phyloP scores from a whole-genome alignment of 495 filamentous ascomycete genomes.

The Daldinia decipiens region DNA sequence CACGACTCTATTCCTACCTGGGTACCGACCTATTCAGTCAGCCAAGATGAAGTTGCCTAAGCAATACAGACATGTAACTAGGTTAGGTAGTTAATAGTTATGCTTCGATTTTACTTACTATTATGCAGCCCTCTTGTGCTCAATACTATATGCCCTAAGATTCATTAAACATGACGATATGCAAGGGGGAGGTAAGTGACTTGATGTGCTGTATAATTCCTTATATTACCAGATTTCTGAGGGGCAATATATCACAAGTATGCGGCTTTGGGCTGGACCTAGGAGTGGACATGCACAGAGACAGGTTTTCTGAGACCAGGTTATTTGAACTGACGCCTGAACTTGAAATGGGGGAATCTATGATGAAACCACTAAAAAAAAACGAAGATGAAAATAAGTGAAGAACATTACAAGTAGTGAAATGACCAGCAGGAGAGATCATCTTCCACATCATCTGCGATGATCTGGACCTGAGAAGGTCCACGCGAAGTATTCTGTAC shows the following conservation, averaged over 20 bases:
- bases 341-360: conserved; percentile 51
- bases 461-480: conserved; percentile 38
- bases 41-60: neutral
- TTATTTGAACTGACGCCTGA: conserved; percentile 48
- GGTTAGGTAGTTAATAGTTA: neutral
- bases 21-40: neutral
- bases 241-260: neutral
- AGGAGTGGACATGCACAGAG: conserved; percentile 23
- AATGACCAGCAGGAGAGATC: conserved; percentile 48
- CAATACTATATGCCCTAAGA: neutral
- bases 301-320: conserved; percentile 16
- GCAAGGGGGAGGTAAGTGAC: neutral
- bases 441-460: conserved; percentile 45
- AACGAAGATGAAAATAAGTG: conserved; percentile 44
- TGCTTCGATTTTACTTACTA: neutral
- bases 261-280: neutral
- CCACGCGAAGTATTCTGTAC: conserved; percentile 37
- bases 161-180: neutral
- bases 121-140: neutral
- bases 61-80: too few relatives aligned
- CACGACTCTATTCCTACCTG: neutral
- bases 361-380: conserved; percentile 47
- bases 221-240: neutral
- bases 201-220: neutral
- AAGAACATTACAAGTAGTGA: conserved; percentile 53